phyloP scores from a whole-genome alignment of 768 basidiomycete genomes.

The Asterophora lycoperdoides region DNA sequence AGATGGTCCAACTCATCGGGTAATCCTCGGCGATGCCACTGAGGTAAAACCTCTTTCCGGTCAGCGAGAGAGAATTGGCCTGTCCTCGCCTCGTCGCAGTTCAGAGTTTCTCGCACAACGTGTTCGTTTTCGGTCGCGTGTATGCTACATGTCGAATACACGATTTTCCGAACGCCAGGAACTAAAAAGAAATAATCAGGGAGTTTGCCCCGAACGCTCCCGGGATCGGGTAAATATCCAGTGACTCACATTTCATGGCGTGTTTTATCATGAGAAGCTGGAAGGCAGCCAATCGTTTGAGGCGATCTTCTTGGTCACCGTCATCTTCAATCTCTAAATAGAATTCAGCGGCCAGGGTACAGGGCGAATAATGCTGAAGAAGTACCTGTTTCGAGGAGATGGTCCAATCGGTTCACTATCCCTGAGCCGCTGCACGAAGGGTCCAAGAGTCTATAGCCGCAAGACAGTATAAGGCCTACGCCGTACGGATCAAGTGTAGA shows the following conservation, averaged over 20 bases:
- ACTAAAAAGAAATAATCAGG: slow-evolving; percentile 41
- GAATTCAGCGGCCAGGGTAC: background rate
- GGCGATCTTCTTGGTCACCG: slow-evolving; percentile 57
- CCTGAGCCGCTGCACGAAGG: slow-evolving; percentile 97
- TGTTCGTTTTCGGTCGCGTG: slow-evolving; percentile 91
- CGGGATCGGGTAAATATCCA: slow-evolving; percentile 7
- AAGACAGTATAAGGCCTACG: slow-evolving; percentile 1
- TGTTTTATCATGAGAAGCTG: slow-evolving; percentile 90
- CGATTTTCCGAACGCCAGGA: slow-evolving; percentile 72
- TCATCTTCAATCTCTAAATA: slow-evolving; percentile 53
- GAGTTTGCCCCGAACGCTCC: slow-evolving; percentile 2
- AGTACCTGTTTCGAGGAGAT: slow-evolving; percentile 71
- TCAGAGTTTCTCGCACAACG: slow-evolving; percentile 74
- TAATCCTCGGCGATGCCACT: slow-evolving; percentile 80
- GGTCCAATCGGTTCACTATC: slow-evolving; percentile 85
- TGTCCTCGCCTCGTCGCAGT: slow-evolving; percentile 59
- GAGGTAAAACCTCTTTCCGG: slow-evolving; percentile 62
- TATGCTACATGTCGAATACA: slow-evolving; percentile 97
- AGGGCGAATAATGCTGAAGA: slow-evolving; percentile 1
- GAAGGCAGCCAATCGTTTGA: slow-evolving; percentile 82
- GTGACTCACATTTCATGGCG: slow-evolving; percentile 85
- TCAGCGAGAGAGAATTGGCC: slow-evolving; percentile 68
- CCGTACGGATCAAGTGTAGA: slow-evolving; percentile 1
- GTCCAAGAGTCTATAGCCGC: slow-evolving; percentile 67
- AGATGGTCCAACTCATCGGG: slow-evolving; percentile 55